Base-by-base conservation (phyloP, 768 basidiomycete species). In the Mycena maculata region DNA sequence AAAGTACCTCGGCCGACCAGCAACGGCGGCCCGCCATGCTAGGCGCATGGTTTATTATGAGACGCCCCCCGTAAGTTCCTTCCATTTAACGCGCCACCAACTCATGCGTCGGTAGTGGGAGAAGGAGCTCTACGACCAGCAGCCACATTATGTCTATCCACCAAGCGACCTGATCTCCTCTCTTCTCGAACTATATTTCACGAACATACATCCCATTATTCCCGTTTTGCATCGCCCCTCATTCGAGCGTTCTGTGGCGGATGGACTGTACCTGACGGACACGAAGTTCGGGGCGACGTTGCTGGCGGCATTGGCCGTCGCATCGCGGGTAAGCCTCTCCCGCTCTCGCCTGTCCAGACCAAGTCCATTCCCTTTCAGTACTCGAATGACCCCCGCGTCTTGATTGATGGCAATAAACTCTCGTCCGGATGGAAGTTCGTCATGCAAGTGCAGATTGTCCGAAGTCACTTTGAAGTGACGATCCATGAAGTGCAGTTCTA, bases 301-400 rank as follows among this genome's bases (percentile, higher is more conserved):
- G n/a, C 73, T 89, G 23, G 76, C 85, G 60, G 77, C 87, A 0
- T 85, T 85, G 72, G 89, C 88, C 1, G 76, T 85, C 63, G 88
- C 83, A 15, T 74, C 85, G 6, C 80, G 87, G 38, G 87, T 78
- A 64, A 76, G 82, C 44, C 12, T 23, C 31, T 9, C 31, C 23
- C 4, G 18, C 41, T 45, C 8, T 2, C 16, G 25, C 76, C 84
- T 66, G 84, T 10, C 39, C n/a, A 4, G 27, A 3, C 23, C 18
- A 13, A 45, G 6, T 4, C 16, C 4, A 22, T 11, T 30, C n/a
- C 44, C n/a, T 20, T 6, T n/a, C 77, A 87, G 49, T 87, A 77
- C 67, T 79, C 82, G 31, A 78, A 86, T 63, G 87, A 89, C 71
- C 77, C 79, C 0, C 77, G 84, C 22, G 83, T 87, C 15, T 60